Conservation (phyloP, 1,284 basidiomycete genomes). For the Lentinula novae-zelandiae region DNA sequence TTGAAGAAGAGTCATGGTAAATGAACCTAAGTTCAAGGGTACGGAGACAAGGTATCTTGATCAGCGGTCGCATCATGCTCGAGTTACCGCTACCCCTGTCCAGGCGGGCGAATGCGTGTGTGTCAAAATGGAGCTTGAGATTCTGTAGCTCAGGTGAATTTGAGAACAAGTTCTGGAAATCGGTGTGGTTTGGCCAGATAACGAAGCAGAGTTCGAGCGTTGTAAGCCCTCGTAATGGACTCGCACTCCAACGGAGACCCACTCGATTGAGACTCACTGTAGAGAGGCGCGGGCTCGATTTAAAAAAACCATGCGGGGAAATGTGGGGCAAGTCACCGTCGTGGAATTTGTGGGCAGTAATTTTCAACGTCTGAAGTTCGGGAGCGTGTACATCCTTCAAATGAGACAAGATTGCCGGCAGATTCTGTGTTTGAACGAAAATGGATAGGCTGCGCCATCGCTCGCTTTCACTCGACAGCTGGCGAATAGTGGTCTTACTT, state of each 20-base stretch:
- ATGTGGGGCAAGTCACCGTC: constrained; percentile 6
- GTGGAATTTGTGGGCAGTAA: constrained; percentile 15
- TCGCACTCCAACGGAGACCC: constrained; percentile 11
- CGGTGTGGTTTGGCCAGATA: constrained; percentile 13
- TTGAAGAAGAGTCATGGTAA: constrained; percentile 8
- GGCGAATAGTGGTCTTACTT: constrained; percentile 9
- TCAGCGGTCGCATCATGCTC: constrained; percentile 8
- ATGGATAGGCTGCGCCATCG: constrained; percentile 15
- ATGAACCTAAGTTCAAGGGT: constrained; percentile 15
- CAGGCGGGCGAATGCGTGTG: constrained; percentile 11
- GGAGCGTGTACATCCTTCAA: constrained; percentile 13
- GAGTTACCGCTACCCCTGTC: constrained; percentile 8
- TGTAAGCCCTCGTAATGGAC: constrained; percentile 12
- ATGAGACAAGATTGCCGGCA: constrained; percentile 8
- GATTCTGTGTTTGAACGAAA: constrained; percentile 11
- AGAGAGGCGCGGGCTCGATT: constrained; percentile 11
- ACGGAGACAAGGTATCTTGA: constrained; percentile 15
- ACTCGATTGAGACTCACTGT: constrained; percentile 16
- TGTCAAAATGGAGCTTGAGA: constrained; percentile 16
- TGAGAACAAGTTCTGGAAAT: constrained; percentile 14
- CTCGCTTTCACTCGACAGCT: constrained; percentile 12
- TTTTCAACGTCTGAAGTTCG: constrained; percentile 13
- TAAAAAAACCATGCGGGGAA: constrained; percentile 9
- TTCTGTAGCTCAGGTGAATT: constrained; percentile 15
- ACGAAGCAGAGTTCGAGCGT: constrained; percentile 15